Percentiles rank a stretch among this genome's conserved stretches.
Evolutionary conservation across 345 rosid species (phyloP).

Genomic region (Eucalyptus brandiana): DNA sequence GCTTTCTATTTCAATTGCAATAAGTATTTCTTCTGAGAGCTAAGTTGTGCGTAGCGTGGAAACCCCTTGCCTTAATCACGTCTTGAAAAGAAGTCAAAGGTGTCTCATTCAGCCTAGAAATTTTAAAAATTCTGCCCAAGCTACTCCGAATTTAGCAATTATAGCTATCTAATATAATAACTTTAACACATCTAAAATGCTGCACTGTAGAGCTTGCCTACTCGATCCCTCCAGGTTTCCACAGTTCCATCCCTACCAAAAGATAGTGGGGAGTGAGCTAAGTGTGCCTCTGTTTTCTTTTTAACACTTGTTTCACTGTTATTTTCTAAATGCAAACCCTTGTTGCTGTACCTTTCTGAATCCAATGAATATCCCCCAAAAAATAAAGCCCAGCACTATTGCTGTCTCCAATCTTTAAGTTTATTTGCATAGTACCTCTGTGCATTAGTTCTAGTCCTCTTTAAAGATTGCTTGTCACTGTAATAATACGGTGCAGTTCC

Average conservation of each 20-base stretch:
- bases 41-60: background rate
- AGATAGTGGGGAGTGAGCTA: background rate
- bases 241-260: background rate
- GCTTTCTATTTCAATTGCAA: background rate
- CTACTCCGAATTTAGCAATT: background rate
- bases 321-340: background rate
- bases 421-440: background rate
- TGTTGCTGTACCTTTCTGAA: background rate
- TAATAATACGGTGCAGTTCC: background rate
- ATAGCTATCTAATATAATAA: background rate
- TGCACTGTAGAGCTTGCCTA: background rate
- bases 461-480: background rate
- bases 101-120: background rate
- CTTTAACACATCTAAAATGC: background rate
- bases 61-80: background rate
- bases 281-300: background rate
- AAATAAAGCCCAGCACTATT: background rate
- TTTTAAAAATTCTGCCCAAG: background rate
- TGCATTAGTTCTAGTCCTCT: background rate
- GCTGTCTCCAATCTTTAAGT: background rate
- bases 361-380: background rate
- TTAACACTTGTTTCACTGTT: background rate
- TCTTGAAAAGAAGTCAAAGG: background rate
- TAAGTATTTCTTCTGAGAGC: background rate
- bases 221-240: background rate